Base-by-base conservation (phyloP, 345 rosid species). In the Excoecaria cochinchinensis region DNA sequence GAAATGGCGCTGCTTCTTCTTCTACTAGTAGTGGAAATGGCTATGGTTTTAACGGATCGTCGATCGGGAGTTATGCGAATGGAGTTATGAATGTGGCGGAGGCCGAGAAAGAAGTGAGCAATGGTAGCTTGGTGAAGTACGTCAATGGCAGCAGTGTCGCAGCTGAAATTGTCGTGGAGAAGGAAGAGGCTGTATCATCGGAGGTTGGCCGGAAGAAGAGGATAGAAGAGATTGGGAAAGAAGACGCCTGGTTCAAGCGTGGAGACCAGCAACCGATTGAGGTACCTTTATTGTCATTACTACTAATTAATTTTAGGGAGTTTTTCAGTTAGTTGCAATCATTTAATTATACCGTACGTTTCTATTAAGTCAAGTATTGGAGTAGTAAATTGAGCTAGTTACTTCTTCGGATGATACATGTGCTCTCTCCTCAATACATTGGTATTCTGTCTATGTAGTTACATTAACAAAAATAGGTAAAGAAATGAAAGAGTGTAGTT, bases 181-280 rank as follows among this genome's bases (percentile, higher is more conserved):
- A 64, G 59, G 51, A 76, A 44, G 83, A 77, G 68, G 76, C 58
- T 57, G 75, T 71, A 55, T 74, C 38, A 57, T 53, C 21, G 70
- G 97, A 95, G 81, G 93, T 83, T 73, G 86, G 77, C 60, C 88
- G 98, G 91, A 85, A 88, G 86, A 93, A 83, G 89, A 88, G 97
- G 76, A 87, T 95, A 14, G 99, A 95, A 80, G 96, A 93, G 76
- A 91, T 95, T 39, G 99, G 99, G 74, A 89, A 90, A 82, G 99
- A 95, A 68, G 97, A 91, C 17, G 97, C 96, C 42, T 95, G 99
- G 99, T 95, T 95, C 84, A 93, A 89, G 82, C 77, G 74, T 22
- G 84, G 42, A 13, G 79, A 81, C 21, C 84, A 79, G 44, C 81
- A 81, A 76, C 83, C 15, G 1, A 40, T 80, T 48, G 90, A 92